Base-by-base conservation (phyloP, 441 rosid species). In the Breynia disticha region DNA sequence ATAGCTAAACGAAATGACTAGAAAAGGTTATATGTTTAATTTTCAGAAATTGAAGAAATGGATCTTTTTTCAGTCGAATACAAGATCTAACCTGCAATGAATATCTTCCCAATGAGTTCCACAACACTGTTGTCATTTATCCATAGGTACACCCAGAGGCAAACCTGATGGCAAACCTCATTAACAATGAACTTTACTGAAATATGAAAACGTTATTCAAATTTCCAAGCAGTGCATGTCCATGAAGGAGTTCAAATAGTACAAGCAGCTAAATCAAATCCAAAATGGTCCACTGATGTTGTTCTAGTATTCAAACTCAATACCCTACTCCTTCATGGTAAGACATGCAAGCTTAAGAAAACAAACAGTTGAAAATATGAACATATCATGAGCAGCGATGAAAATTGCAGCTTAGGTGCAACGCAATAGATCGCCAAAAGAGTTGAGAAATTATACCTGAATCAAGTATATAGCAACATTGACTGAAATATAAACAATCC, bases 61-160 rank as follows among this genome's bases (percentile, higher is more conserved):
- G 72, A 9, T 9, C 60, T 83, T 80, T 77, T 59, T 64, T 65
- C 67, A 60, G 83, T 81, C 74, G 20, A 8, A 24, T 45, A 19
- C 2, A 50, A 64, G 35, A 45, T 15, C 19, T 47, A 48, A 76
- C 86, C 80, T 74, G 86, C 77, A 66, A 80, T 56, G 62, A 80
- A 80, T 57, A 80, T 65, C 67, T 67, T 69, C 37, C 78, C 79
- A 52, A 76, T 59, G 67, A 67, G 61, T 32, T 69, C 64, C 5
- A 77, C 78, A 12, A 45, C 37, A 12, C 55, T 54, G 67, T 63
- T 75, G 13, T 55, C 69, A 76, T 67, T 70, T 72, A 83, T 60
- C 85, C 88, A 65, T 75, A 59, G 13, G 88, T 88, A 35, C 13
- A 77, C 63, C 86, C 87, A 80, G 54, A 78, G 66, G 77, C 79